These are phyloP conservation scores for Candida takata DNA, from an alignment of 805 yeast genomes.

Conservation along the genomic window DNA sequence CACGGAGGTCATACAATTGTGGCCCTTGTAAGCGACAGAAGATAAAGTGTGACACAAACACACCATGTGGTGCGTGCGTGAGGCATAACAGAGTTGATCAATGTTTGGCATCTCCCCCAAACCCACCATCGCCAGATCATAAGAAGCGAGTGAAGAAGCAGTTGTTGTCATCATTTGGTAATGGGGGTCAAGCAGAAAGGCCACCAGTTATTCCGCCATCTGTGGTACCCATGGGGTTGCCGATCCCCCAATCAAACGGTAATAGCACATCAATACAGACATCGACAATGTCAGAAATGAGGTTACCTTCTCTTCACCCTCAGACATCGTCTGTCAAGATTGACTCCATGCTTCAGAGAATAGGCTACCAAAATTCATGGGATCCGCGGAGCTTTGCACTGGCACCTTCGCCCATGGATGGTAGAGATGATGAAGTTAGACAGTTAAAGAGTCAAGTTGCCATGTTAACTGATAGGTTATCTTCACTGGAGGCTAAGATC, in stretches of 20 bases:
- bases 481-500: slow-evolving; percentile 11
- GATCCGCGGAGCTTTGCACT: not conserved
- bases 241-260: too few relatives aligned
- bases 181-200: not conserved
- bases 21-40: slow-evolving; percentile 50
- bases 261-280: too few relatives aligned
- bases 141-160: slow-evolving; percentile 21
- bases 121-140: slow-evolving; percentile 35
- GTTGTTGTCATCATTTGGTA: slow-evolving; percentile 11
- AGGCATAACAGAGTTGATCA: slow-evolving; percentile 32
- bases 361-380: slow-evolving; percentile 1
- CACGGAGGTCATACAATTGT: slow-evolving; percentile 46
- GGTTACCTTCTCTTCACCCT: slow-evolving; percentile 13
- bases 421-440: slow-evolving; percentile 8
- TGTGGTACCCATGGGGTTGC: too few relatives aligned
- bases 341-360: not conserved
- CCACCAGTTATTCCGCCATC: too few relatives aligned
- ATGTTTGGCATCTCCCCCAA: slow-evolving; percentile 35
- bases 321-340: slow-evolving; percentile 15
- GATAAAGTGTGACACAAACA: slow-evolving; percentile 43
- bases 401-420: not conserved
- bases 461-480: slow-evolving; percentile 9
- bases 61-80: slow-evolving; percentile 41
- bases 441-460: slow-evolving; percentile 12
- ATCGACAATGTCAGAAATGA: not conserved